phyloP scores from a whole-genome alignment of 2,329 filamentous ascomycete species.

The Pleomassaria siparia region DNA sequence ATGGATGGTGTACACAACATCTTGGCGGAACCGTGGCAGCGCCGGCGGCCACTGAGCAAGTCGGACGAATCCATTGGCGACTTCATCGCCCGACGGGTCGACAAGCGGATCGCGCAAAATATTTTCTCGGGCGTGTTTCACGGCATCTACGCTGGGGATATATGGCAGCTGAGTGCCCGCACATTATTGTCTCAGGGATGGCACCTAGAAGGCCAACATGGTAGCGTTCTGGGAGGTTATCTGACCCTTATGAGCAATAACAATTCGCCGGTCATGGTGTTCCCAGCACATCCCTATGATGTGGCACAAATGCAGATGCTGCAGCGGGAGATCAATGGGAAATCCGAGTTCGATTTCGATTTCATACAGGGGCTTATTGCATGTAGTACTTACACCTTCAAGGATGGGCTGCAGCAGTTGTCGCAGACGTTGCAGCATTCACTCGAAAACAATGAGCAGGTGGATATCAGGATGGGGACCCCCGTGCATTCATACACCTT shows the following conservation, averaged over 20 bases:
- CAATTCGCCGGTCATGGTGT: constrained; percentile 3
- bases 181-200: constrained; percentile 58
- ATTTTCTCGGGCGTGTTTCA: constrained; percentile 75
- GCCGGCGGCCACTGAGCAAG: constrained; percentile 38
- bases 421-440: constrained; percentile 37
- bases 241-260: constrained; percentile 22
- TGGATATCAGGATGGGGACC: constrained; percentile 43
- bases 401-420: constrained; percentile 46
- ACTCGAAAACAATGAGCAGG: constrained; percentile 41
- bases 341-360: constrained; percentile 5
- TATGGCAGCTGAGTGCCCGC: constrained; percentile 75
- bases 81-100: constrained; percentile 61
- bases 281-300: constrained; percentile 26
- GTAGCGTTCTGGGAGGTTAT: constrained; percentile 28
- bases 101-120: constrained; percentile 65
- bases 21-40: constrained; percentile 41
- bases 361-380: constrained; percentile 35
- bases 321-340: constrained; percentile 33
- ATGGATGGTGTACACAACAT: constrained; percentile 52
- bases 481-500: constrained; percentile 25
- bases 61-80: constrained; percentile 71
- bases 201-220: constrained; percentile 51
- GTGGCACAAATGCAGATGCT: constrained; percentile 24
- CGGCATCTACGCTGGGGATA: constrained; percentile 90
- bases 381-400: constrained; percentile 48